Percentiles rank a stretch among this genome's conserved stretches.
Evolutionary conservation across 179 eudicot genomes (phyloP).

Genomic region (Sideroxylon spinosum): DNA sequence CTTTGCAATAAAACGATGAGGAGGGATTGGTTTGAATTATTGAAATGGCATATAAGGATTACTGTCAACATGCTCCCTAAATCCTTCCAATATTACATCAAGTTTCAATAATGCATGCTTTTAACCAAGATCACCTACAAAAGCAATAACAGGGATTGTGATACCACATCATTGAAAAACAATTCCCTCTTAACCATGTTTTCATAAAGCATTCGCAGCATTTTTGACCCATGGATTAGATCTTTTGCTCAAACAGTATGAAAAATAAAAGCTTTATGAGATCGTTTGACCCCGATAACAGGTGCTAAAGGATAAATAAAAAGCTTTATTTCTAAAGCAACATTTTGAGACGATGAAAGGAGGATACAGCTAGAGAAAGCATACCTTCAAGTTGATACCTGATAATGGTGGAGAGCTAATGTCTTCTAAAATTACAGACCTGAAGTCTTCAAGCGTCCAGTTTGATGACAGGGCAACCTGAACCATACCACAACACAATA

Average conservation of each 20-base stretch:
- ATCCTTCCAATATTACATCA: background rate
- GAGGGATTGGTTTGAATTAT: too few species aligned
- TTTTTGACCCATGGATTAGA: background rate
- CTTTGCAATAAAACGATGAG: too few species aligned
- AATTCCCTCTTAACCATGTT: background rate
- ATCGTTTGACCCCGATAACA: background rate
- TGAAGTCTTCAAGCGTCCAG: slow-evolving; percentile 82
- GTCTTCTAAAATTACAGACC: slow-evolving; percentile 55
- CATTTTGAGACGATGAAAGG: background rate
- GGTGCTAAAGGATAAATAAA: background rate
- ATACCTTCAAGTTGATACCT: slow-evolving; percentile 72
- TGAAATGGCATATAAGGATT: background rate
- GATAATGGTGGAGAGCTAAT: slow-evolving; percentile 46
- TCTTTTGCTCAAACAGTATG: background rate
- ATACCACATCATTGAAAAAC: background rate
- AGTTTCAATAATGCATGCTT: background rate
- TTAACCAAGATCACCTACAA: background rate
- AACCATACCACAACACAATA: slow-evolving; percentile 16
- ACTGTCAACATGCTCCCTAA: background rate
- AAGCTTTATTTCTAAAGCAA: background rate
- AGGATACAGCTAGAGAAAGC: slow-evolving; percentile 2
- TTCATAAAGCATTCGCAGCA: background rate
- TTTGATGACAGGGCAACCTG: slow-evolving; percentile 68
- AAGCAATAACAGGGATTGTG: background rate
- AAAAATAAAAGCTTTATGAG: too few species aligned